Conservation (phyloP, 2,329 filamentous ascomycete species). For the Colletotrichum neosansevieriae region DNA sequence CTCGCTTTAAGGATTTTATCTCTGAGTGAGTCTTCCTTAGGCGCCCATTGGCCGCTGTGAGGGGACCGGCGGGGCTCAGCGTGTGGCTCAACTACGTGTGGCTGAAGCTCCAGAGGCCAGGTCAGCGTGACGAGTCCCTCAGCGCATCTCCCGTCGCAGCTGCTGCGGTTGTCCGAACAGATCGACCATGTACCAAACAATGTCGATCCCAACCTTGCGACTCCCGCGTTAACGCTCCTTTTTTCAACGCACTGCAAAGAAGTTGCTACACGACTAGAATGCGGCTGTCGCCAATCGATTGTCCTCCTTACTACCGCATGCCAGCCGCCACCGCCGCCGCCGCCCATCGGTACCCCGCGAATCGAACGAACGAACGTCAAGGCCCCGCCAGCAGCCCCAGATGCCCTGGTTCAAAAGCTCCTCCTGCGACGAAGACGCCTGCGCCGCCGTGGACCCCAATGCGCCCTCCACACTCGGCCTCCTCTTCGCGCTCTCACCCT, state of each 20-base stretch:
- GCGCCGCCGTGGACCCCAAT: slow-evolving; percentile 59
- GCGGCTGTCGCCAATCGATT: slow-evolving; percentile 16
- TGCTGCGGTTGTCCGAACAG: slow-evolving; percentile 26
- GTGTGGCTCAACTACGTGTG: neutral
- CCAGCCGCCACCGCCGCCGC: neutral
- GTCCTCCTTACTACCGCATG: neutral
- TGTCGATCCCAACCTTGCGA: slow-evolving; percentile 25
- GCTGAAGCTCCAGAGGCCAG: slow-evolving; percentile 24
- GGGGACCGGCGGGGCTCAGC: neutral
- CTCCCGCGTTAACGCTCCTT: slow-evolving; percentile 23
- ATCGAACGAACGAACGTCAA: slow-evolving; percentile 13
- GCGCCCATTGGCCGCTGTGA: slow-evolving; percentile 22
- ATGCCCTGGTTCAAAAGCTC: slow-evolving; percentile 47
- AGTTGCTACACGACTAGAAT: slow-evolving; percentile 8
- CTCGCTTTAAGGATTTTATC: too few species aligned
- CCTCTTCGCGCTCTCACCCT: slow-evolving; percentile 74
- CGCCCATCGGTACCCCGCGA: slow-evolving; percentile 19
- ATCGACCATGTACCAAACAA: slow-evolving; percentile 25
- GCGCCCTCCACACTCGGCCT: slow-evolving; percentile 56
- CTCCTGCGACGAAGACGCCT: slow-evolving; percentile 70
- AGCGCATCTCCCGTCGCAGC: slow-evolving; percentile 8
- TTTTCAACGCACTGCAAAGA: neutral
- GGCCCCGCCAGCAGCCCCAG: slow-evolving; percentile 30
- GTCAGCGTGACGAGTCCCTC: slow-evolving; percentile 1
- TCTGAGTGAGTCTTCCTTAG: slow-evolving; percentile 29